Conservation (phyloP, 768 basidiomycete genomes). For the Suillus ampliporus region DNA sequence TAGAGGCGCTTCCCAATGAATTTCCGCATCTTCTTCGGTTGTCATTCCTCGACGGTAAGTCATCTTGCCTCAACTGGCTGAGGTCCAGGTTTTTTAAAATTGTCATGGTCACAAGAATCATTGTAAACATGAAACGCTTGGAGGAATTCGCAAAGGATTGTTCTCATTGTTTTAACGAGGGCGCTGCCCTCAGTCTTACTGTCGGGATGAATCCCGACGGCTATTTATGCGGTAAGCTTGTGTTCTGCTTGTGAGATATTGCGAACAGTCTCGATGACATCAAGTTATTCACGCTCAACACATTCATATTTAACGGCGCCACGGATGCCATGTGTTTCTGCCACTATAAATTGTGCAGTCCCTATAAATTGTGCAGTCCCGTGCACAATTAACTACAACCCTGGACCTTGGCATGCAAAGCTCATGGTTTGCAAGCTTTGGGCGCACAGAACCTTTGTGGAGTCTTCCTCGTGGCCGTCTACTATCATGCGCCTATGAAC, state of each 20-base stretch:
- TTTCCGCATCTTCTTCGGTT: conserved; percentile 3
- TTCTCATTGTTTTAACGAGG: background rate
- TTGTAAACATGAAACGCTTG: background rate
- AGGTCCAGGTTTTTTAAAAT: background rate
- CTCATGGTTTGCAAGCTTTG: too few relatives aligned
- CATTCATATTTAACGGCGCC: too few relatives aligned
- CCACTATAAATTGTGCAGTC: too few relatives aligned
- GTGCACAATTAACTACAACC: too few relatives aligned
- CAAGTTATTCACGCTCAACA: too few relatives aligned
- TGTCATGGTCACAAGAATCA: conserved; percentile 1
- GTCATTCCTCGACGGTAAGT: background rate
- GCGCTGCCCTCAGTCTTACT: background rate
- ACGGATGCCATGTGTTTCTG: too few relatives aligned
- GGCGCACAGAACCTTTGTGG: too few relatives aligned
- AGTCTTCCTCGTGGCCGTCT: too few relatives aligned
- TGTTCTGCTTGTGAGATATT: background rate
- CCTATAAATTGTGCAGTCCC: too few relatives aligned
- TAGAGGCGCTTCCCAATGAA: background rate
- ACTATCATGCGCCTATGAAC: too few relatives aligned
- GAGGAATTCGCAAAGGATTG: background rate
- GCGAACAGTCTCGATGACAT: background rate
- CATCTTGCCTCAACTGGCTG: background rate
- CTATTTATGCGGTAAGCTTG: background rate
- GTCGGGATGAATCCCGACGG: background rate
- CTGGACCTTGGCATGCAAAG: too few relatives aligned